Base-by-base conservation (phyloP, 2,329 filamentous ascomycete genomes). In the Raffaelea albimanens region DNA sequence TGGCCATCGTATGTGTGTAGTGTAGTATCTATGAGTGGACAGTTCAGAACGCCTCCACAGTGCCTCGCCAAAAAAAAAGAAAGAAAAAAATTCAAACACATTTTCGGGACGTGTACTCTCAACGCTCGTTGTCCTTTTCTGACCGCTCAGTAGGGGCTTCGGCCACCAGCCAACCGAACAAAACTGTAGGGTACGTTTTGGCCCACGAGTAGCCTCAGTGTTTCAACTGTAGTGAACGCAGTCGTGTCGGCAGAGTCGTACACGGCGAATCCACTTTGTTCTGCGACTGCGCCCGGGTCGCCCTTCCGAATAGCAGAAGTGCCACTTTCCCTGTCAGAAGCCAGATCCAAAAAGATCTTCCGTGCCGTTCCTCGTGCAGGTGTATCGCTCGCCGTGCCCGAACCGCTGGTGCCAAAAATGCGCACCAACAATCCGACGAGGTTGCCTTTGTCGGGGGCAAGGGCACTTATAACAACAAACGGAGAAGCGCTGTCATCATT, bases 101-200 rank as follows among this genome's bases (percentile, higher is more conserved):
- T n/a, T n/a, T n/a, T n/a, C 13, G 25, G 25, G 25, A 29, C 7
- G 13, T 7, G 7, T 7, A 29, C 25, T 13, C 7, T 29, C 13
- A 29, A 29, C 13, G 25, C 25, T 13, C 25, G 25, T 29, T 29
- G 7, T 13, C 25, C 13, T 29, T 7, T 7, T 7, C 25, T 29
- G 25, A 7, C 13, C 25, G 18, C 21, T 67, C 61, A 76, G 53
- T 70, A 76, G 51, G 74, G 63, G 23, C 66, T 67, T 20, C 71
- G 64, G 2, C 75, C 75, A 43, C 72, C 72, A 2, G 87, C 85
- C 60, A 93, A 69, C 43, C 86, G 74, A 39, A 93, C 87, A 68
- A 94, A 94, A 65, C 86, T 89, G 64, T 88, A 91, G 5, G 85
- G 85, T 48, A 93, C 86, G 61, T 93, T 93, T 67, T 93, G 86